phyloP scores from a whole-genome alignment of 1,284 basidiomycete species.

The Hortiboletus rubellus region DNA sequence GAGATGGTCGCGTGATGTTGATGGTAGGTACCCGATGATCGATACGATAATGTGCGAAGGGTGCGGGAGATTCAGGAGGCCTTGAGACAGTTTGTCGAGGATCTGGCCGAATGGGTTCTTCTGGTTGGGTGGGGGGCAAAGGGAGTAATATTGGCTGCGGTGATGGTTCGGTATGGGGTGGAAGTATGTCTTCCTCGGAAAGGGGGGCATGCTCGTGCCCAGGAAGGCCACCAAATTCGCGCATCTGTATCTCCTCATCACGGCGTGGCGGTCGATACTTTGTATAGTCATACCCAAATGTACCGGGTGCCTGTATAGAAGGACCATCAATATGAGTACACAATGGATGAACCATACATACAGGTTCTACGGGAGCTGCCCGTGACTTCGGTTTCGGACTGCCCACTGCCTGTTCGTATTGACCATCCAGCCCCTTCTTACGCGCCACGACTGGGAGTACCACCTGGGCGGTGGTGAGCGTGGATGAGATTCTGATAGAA shows the following conservation, averaged over 20 bases:
- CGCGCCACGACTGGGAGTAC: conserved; percentile 76
- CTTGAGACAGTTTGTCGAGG: conserved; percentile 28
- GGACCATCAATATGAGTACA: conserved; percentile 4
- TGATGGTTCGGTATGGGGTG: conserved; percentile 14
- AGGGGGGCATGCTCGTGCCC: conserved; percentile 9
- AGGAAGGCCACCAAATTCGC: conserved; percentile 56
- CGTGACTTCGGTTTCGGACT: conserved; percentile 53
- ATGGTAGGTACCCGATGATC: conserved; percentile 28
- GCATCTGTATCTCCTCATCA: conserved; percentile 56
- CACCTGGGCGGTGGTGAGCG: conserved; percentile 38
- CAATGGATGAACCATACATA: conserved; percentile 34
- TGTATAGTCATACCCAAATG: conserved; percentile 70
- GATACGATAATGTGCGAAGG: conserved; percentile 52
- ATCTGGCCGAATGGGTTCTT: conserved; percentile 25
- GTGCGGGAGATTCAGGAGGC: conserved; percentile 51
- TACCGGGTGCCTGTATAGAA: conserved; percentile 67
- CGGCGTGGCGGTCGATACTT: conserved; percentile 56
- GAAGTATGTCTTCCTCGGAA: conserved; percentile 17
- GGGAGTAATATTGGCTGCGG: conserved; percentile 6
- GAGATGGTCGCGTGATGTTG: conserved; percentile 29
- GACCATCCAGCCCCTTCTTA: conserved; percentile 73
- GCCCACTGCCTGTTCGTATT: conserved; percentile 65
- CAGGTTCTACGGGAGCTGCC: conserved; percentile 50
- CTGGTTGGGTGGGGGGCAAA: conserved; percentile 21
- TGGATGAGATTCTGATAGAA: conserved; percentile 1